These are phyloP conservation scores for Fusarium sp. DNA, from an alignment of 2,329 filamentous ascomycete genomes.

Conservation along the genomic window DNA sequence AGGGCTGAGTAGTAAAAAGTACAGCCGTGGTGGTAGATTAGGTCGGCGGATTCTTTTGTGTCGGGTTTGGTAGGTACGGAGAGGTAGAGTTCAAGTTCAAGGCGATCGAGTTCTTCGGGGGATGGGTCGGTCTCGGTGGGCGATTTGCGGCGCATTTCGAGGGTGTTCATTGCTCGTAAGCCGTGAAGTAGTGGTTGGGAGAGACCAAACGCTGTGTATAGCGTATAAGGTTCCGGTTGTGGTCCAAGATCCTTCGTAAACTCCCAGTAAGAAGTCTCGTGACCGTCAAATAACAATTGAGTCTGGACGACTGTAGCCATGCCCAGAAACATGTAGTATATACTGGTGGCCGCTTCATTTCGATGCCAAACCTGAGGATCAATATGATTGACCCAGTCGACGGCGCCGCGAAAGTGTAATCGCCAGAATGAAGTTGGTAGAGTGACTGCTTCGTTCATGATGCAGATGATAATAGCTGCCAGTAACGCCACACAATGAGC, in stretches of 20 bases:
- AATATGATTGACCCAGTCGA: constrained; percentile 46
- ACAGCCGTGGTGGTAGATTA: constrained; percentile 43
- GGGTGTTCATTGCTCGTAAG: constrained; percentile 35
- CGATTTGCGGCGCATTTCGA: constrained; percentile 32
- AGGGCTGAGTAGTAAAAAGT: constrained; percentile 43
- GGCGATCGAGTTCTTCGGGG: constrained; percentile 29
- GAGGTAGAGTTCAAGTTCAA: constrained; percentile 40
- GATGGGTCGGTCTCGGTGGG: constrained; percentile 6
- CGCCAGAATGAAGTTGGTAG: constrained; percentile 42
- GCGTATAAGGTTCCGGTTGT: constrained; percentile 38
- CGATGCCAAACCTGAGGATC: constrained; percentile 42
- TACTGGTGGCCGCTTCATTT: constrained; percentile 35
- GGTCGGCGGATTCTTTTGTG: constrained; percentile 34
- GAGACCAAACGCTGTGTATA: constrained; percentile 37
- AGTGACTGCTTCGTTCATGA: constrained; percentile 44
- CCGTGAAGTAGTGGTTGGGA: constrained; percentile 41
- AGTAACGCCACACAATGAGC: constrained; percentile 36
- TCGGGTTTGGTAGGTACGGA: constrained; percentile 35
- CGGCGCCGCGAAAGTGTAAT: constrained; percentile 40
- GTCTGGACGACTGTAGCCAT: constrained; percentile 41
- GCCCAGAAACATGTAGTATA: constrained; percentile 45
- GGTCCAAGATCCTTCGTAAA: constrained; percentile 37
- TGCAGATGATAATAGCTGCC: constrained; percentile 41
- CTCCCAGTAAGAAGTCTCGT: constrained; percentile 33
- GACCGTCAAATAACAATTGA: constrained; percentile 35